A percentile compares a stretch with the other conserved stretches of the same genome.
Evolutionary conservation across 2,329 filamentous ascomycete species (phyloP).

Genomic region (Penicillium sp.): DNA sequence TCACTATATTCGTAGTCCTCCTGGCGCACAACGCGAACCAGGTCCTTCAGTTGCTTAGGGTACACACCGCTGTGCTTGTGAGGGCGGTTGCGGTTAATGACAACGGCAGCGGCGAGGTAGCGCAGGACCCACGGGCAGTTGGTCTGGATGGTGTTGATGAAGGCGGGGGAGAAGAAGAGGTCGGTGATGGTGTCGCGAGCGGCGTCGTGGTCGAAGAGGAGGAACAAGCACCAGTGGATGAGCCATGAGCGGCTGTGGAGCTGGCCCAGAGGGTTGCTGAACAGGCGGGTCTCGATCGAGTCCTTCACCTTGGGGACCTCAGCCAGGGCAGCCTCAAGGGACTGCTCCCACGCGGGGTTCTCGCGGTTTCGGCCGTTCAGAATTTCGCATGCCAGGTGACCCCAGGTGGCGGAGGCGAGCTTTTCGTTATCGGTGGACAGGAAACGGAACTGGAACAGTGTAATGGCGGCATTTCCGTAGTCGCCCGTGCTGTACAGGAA

Average conservation of each 20-base stretch:
- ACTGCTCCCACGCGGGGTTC: neutral
- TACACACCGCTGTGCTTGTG: constrained; percentile 75
- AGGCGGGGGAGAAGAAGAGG: constrained; percentile 92
- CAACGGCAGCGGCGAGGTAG: constrained; percentile 89
- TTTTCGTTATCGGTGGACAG: constrained; percentile 98
- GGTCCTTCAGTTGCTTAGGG: constrained; percentile 98
- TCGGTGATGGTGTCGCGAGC: constrained; percentile 88
- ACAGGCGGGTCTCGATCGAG: constrained; percentile 86
- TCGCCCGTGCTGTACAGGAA: constrained; percentile 98
- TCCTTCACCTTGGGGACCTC: constrained; percentile 88
- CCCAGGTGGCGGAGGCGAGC: constrained; percentile 92
- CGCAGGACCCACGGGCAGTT: constrained; percentile 93
- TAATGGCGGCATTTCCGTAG: constrained; percentile 82
- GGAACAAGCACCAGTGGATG: constrained; percentile 97
- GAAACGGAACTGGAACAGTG: constrained; percentile 96
- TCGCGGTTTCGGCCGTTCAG: constrained; percentile 64
- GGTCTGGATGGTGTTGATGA: constrained; percentile 99
- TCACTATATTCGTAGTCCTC: constrained; percentile 97
- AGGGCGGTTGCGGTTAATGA: constrained; percentile 78
- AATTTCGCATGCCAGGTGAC: constrained; percentile 94
- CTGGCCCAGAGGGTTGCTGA: constrained; percentile 93
- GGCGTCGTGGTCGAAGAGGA: constrained; percentile 94
- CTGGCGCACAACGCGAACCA: constrained; percentile 91
- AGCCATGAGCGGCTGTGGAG: constrained; percentile 95
- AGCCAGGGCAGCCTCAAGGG: constrained; percentile 85